Evolutionary conservation across 2,329 filamentous ascomycete genomes (phyloP), one percentile per base, ranked within the genome.

Genomic region (Pestalotiopsis sp.): DNA sequence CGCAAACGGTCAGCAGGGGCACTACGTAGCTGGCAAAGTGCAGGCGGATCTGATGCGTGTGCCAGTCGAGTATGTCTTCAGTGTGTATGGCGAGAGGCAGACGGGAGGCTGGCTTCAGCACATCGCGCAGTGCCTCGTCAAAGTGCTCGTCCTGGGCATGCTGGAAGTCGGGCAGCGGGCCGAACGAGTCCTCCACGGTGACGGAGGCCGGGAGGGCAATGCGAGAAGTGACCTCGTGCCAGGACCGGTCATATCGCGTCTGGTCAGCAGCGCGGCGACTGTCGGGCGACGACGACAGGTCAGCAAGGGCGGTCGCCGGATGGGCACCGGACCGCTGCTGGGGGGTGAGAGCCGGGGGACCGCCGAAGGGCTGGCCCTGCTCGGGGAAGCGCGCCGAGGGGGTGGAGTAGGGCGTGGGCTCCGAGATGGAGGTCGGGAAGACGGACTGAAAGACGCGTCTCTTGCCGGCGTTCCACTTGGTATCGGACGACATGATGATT

Each of bases 11-110:
- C 41, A 91, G 81, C 67, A 88, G 76, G 23, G 89, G 88, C 67
- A 89, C 79, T 17, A 90, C 87, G 74, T 89, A 85, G 69, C 86
- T 84, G 36, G 88, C 80, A 73, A 90, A 91, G 77, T 91, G 89
- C 69, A 84, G 82, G 56, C 88, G 84, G 57, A 89, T 87, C 78
- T 91, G 89, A 68, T 87, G 84, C 27, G 85, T 86, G 75, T 91
- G 87, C 89, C 89, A 91, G 31, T 82, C 77, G 31, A 90, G 73
- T 52, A 91, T 79, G 73, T 90, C 85, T 52, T 89, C 87, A 14
- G 84, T 88, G 69, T 86, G 83, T 13, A 77, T 73, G 20, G 88
- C 87, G 7, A 81, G 77, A 38, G 88, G 88, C 23, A 87, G 77
- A 62, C 82, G 78, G 4, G 73, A 73, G 63, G 76, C 70, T 59